Conservation (phyloP, 768 basidiomycete genomes). For the Pisolithus albus region DNA sequence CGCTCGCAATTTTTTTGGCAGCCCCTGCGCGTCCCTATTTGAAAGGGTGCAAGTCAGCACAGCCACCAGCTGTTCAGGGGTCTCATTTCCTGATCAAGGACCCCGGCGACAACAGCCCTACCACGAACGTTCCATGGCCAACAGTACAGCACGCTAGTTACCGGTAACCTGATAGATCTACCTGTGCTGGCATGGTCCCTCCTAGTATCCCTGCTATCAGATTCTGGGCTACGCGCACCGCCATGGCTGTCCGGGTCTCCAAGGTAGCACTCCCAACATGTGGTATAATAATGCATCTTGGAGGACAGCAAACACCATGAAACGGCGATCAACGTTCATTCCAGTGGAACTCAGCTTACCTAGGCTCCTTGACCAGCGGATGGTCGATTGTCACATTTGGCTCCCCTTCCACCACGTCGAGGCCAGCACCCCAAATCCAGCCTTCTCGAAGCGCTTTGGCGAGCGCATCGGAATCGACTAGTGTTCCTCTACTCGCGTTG, state of each 20-base stretch:
- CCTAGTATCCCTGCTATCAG: conserved; percentile 38
- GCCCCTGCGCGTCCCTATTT: conserved; percentile 11
- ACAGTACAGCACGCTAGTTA: not conserved
- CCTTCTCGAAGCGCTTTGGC: conserved; percentile 68
- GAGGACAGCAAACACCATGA: not conserved
- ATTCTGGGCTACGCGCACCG: conserved; percentile 64
- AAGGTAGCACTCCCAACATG: conserved; percentile 89
- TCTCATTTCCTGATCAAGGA: not conserved
- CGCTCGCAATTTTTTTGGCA: conserved; percentile 5
- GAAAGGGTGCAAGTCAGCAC: conserved; percentile 2
- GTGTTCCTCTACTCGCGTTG: conserved; percentile 77
- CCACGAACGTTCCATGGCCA: not conserved
- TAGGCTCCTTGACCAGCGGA: conserved; percentile 70
- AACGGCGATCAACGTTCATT: not conserved
- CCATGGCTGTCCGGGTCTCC: conserved; percentile 82
- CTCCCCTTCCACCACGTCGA: conserved; percentile 94
- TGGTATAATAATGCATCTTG: conserved; percentile 74
- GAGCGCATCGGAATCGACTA: conserved; percentile 88
- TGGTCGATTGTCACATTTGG: conserved; percentile 70
- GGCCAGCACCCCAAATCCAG: conserved; percentile 86
- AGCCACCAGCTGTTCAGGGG: conserved; percentile 5
- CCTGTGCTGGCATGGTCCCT: conserved; percentile 52
- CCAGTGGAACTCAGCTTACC: conserved; percentile 34
- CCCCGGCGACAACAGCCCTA: not conserved
- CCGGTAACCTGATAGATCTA: conserved; percentile 25